Evolutionary conservation across 2,329 filamentous ascomycete genomes (phyloP).

Genomic region (Chrysosporium keratinophilum): DNA sequence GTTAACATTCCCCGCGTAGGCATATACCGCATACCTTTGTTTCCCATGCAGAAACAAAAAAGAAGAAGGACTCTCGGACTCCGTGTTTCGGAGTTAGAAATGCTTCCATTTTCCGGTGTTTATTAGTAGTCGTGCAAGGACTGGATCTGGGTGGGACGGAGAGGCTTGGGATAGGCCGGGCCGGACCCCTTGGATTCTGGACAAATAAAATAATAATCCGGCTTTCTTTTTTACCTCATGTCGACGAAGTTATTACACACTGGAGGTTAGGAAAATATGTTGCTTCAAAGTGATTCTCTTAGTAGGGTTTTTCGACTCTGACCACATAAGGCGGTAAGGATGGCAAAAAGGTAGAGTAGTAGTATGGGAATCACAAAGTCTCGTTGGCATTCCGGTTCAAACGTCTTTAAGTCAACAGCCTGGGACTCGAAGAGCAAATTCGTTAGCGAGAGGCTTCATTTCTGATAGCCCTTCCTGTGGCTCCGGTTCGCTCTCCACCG

Average conservation of each 20-base stretch:
- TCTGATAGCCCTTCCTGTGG: neutral
- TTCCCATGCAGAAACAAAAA: neutral
- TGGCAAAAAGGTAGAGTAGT: neutral
- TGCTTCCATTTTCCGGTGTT: neutral
- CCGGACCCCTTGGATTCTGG: neutral
- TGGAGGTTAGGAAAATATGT: neutral
- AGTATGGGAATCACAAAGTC: too few relatives aligned
- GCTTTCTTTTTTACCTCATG: neutral
- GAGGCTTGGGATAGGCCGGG: neutral
- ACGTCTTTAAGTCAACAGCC: neutral
- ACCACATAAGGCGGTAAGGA: constrained; percentile 4
- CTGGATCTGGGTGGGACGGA: neutral
- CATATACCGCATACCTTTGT: neutral
- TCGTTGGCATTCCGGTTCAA: neutral
- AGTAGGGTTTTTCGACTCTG: neutral
- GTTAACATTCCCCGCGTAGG: constrained; percentile 1
- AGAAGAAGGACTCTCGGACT: neutral
- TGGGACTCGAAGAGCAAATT: neutral
- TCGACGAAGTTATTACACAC: neutral
- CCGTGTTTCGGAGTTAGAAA: too few relatives aligned
- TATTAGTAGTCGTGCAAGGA: neutral
- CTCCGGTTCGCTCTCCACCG: neutral
- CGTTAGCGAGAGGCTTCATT: neutral
- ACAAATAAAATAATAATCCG: neutral
- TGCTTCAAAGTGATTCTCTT: neutral